A percentile compares a stretch with the other conserved stretches of the same genome.
Evolutionary conservation across 805 yeast species (phyloP).

Genomic region (Starmerella potacharoeniae): DNA sequence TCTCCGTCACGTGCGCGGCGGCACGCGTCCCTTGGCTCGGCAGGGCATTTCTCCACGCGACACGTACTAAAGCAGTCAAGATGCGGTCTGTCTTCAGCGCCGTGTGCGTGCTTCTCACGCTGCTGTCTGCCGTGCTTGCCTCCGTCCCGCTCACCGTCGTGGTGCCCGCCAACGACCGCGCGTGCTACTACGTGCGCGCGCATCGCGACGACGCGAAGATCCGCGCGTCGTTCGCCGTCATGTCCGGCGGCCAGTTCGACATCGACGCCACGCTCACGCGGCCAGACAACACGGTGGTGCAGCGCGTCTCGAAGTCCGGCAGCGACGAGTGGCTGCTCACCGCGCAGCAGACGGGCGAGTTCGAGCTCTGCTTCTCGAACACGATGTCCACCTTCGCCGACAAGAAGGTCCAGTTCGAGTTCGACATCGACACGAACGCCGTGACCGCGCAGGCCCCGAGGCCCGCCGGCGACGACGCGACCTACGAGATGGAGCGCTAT

Average conservation of each 20-base stretch:
- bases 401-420: conserved; percentile 75
- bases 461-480: conserved; percentile 23
- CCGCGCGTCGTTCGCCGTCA: conserved; percentile 74
- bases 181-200: conserved; percentile 64
- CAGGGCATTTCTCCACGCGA: background rate
- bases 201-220: conserved; percentile 47
- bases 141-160: conserved; percentile 57
- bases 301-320: conserved; percentile 48
- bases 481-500: conserved; percentile 27
- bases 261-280: conserved; percentile 51
- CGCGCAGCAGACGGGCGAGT: conserved; percentile 63
- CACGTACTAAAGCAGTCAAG: background rate
- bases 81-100: conserved; percentile 2
- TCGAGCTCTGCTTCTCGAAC: conserved; percentile 75
- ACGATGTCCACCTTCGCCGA: conserved; percentile 73
- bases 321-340: conserved; percentile 70
- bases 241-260: conserved; percentile 69
- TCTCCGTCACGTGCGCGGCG: background rate
- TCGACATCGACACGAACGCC: conserved; percentile 34
- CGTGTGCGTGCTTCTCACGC: conserved; percentile 1
- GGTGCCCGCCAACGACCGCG: conserved; percentile 60
- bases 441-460: conserved; percentile 54
- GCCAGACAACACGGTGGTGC: conserved; percentile 46
- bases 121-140: conserved; percentile 13
- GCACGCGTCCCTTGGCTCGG: background rate